phyloP scores from a whole-genome alignment of 768 basidiomycete species.

The Podaxis rugospora region DNA sequence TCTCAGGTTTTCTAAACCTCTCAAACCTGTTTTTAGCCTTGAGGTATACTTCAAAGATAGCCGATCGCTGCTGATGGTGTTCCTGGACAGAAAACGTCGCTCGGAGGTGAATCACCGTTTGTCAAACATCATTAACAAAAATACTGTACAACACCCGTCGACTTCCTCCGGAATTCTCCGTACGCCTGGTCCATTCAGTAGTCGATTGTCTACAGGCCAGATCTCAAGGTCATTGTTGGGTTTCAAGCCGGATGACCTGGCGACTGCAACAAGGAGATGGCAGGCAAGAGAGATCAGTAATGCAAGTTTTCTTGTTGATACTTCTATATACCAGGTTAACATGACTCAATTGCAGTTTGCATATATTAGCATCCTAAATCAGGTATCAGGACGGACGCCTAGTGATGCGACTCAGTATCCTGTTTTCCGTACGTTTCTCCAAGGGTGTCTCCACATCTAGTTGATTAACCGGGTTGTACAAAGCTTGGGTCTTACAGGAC shows the following conservation, averaged over 20 bases:
- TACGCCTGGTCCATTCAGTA: slow-evolving; percentile 48
- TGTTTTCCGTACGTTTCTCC: slow-evolving; percentile 63
- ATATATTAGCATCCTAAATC: slow-evolving; percentile 85
- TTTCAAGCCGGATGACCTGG: slow-evolving; percentile 55
- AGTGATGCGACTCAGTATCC: slow-evolving; percentile 96
- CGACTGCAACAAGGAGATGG: slow-evolving; percentile 78
- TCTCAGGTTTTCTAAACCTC: background rate
- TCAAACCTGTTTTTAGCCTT: slow-evolving; percentile 40
- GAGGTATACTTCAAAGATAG: slow-evolving; percentile 95
- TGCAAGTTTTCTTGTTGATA: slow-evolving; percentile 36
- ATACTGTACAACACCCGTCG: slow-evolving; percentile 34
- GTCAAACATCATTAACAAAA: slow-evolving; percentile 39
- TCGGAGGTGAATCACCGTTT: slow-evolving; percentile 55
- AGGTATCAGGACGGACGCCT: slow-evolving; percentile 88
- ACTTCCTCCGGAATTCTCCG: slow-evolving; percentile 50
- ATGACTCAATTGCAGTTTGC: slow-evolving; percentile 58
- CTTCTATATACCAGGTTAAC: background rate
- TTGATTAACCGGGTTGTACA: background rate
- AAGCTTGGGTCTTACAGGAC: slow-evolving; percentile 88
- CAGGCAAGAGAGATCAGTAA: slow-evolving; percentile 90
- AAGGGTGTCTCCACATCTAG: background rate
- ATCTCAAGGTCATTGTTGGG: slow-evolving; percentile 34
- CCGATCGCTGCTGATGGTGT: slow-evolving; percentile 80
- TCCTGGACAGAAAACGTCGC: slow-evolving; percentile 64
- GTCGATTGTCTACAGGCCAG: slow-evolving; percentile 36